These are phyloP conservation scores for Hanseniaspora taiwanica DNA, from an alignment of 805 yeast genomes.

Conservation along the genomic window DNA sequence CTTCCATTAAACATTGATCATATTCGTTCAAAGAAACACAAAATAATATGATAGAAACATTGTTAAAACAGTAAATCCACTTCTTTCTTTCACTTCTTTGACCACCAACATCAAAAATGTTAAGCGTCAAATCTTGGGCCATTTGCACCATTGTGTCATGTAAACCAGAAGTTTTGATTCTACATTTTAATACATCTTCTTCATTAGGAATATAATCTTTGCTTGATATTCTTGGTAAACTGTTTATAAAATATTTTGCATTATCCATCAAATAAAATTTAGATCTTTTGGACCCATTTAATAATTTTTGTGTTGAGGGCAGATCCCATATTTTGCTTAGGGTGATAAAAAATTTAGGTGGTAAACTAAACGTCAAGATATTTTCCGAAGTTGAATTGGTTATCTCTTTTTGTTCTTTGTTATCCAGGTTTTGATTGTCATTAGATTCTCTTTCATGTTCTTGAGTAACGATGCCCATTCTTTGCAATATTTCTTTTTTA, in stretches of 20 bases:
- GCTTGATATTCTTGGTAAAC: conserved; percentile 33
- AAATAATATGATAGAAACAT: conserved; percentile 77
- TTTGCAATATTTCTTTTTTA: too few species aligned
- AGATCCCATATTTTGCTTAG: conserved; percentile 42
- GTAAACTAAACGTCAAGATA: too few species aligned
- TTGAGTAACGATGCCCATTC: too few species aligned
- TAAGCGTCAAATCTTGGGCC: conserved; percentile 47
- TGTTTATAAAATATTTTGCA: conserved; percentile 62
- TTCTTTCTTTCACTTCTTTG: conserved; percentile 91
- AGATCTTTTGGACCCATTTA: conserved; percentile 41
- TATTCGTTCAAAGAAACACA: conserved; percentile 88
- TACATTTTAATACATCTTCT: conserved; percentile 69
- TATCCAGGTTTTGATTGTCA: too few species aligned
- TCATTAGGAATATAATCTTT: conserved; percentile 63
- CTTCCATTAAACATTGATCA: conserved; percentile 75
- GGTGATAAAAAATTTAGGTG: conserved; percentile 31
- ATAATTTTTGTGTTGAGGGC: conserved; percentile 42
- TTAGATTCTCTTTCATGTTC: too few species aligned
- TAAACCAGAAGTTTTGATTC: conserved; percentile 88
- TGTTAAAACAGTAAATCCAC: conserved; percentile 95
- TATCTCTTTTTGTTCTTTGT: background rate
- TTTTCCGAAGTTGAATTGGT: too few species aligned
- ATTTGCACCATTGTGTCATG: conserved; percentile 69
- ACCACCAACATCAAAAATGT: conserved; percentile 82
- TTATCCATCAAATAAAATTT: conserved; percentile 79